A percentile compares a stretch with the other conserved stretches of the same genome.
These are phyloP conservation scores for Magnusiomyces fungicola DNA, from an alignment of 1,139 yeast genomes.

Conservation along the genomic window DNA sequence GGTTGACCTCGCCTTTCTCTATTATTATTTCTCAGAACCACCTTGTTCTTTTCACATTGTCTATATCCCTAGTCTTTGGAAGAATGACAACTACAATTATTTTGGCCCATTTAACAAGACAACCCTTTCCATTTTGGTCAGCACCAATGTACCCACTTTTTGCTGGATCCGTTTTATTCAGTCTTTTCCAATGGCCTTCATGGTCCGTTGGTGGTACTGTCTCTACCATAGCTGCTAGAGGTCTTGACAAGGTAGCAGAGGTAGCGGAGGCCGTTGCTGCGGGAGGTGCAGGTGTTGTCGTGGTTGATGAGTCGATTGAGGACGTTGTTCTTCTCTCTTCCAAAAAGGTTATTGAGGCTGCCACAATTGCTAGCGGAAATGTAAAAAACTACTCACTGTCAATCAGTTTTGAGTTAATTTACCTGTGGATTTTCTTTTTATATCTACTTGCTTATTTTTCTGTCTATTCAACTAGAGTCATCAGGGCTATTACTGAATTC, in stretches of 20 bases:
- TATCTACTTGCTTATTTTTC: constrained; percentile 30
- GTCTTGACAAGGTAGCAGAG: background rate
- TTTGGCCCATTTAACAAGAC: constrained; percentile 64
- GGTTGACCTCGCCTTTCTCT: constrained; percentile 35
- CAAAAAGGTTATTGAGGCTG: background rate
- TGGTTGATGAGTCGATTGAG: background rate
- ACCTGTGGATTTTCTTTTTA: constrained; percentile 30
- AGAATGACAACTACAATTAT: constrained; percentile 50
- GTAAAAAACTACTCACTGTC: constrained; percentile 13
- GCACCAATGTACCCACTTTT: constrained; percentile 32
- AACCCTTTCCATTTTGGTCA: constrained; percentile 49
- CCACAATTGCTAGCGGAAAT: background rate
- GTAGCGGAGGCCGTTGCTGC: background rate
- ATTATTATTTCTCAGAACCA: constrained; percentile 37
- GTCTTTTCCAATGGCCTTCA: constrained; percentile 10
- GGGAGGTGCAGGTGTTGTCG: background rate
- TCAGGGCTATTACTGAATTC: constrained; percentile 31
- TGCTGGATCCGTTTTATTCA: constrained; percentile 32
- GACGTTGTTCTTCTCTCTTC: background rate
- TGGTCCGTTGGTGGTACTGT: background rate
- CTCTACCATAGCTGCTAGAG: background rate
- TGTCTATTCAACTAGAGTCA: constrained; percentile 32
- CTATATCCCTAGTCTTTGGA: constrained; percentile 65
- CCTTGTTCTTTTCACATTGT: constrained; percentile 49
- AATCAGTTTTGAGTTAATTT: constrained; percentile 27